Percentiles rank a stretch among this genome's conserved stretches.
phyloP scores from a whole-genome alignment of 164 flowering plant genomes.

The Paratinospora sagittata region DNA sequence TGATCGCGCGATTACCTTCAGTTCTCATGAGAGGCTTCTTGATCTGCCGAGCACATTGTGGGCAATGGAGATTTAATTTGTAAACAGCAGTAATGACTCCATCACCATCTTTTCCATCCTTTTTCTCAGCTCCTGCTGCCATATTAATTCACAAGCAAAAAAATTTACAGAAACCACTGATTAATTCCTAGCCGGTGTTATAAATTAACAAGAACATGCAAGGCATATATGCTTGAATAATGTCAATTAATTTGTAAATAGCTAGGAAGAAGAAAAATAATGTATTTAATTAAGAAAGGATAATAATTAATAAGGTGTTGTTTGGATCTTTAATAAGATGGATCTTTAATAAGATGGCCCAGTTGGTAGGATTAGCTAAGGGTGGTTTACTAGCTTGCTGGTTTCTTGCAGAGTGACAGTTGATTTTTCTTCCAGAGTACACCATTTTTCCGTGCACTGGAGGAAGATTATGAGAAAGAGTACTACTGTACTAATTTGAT shows the following conservation, averaged over 20 bases:
- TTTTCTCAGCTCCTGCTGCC: conserved; percentile 9
- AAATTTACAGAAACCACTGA: background rate
- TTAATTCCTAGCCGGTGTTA: background rate
- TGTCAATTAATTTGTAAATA: too few species aligned
- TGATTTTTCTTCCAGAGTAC: background rate
- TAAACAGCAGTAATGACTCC: conserved; percentile 45
- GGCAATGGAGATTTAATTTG: conserved; percentile 65
- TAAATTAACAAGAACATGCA: too few species aligned
- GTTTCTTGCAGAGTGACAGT: background rate
- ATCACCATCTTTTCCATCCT: conserved; percentile 8
- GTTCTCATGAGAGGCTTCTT: conserved; percentile 43
- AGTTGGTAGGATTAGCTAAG: conserved; percentile 16
- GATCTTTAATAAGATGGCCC: background rate
- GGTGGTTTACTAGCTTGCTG: conserved; percentile 10
- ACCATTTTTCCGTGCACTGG: background rate
- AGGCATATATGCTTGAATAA: too few species aligned
- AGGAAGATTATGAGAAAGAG: background rate
- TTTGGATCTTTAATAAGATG: background rate
- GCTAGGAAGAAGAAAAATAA: too few species aligned
- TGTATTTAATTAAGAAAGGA: background rate
- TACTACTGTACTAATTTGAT: background rate
- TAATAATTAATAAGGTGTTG: background rate
- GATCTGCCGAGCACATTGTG: conserved; percentile 50
- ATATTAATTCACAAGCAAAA: background rate
- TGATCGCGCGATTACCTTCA: conserved; percentile 33